These are phyloP conservation scores for Alternaria ventricosa DNA, from an alignment of 2,329 filamentous ascomycete species.

Conservation along the genomic window DNA sequence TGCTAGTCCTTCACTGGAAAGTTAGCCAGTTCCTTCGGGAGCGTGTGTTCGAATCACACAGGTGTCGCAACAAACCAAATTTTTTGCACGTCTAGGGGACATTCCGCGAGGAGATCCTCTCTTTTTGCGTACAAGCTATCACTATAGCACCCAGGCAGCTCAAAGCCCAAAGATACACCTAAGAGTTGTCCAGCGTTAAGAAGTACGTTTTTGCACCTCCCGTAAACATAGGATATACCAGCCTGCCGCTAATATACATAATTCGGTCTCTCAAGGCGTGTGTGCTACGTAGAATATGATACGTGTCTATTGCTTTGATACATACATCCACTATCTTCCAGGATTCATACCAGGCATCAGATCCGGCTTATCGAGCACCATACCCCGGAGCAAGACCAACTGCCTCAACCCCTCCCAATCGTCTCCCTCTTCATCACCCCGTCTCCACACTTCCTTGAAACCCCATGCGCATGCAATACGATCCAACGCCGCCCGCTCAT, in stretches of 20 bases:
- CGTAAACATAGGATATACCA: too few relatives aligned
- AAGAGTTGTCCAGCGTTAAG: too few relatives aligned
- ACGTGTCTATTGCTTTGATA: background rate
- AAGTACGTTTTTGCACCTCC: too few relatives aligned
- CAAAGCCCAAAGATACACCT: too few relatives aligned
- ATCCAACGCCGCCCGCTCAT: constrained; percentile 87
- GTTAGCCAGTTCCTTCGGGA: constrained; percentile 38
- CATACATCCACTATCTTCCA: constrained; percentile 1
- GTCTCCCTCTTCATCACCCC: constrained; percentile 87
- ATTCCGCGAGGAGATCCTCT: background rate
- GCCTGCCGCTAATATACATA: background rate
- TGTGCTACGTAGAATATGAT: background rate
- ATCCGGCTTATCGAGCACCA: constrained; percentile 88
- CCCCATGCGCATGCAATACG: constrained; percentile 88
- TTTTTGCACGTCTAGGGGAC: background rate
- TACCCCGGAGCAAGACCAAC: constrained; percentile 80
- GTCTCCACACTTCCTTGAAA: constrained; percentile 78
- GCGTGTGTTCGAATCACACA: constrained; percentile 39
- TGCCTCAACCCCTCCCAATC: constrained; percentile 89
- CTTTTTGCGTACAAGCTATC: background rate
- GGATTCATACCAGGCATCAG: constrained; percentile 89
- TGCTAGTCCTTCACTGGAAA: constrained; percentile 25
- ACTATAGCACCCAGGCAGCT: too few relatives aligned
- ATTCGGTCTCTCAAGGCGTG: background rate
- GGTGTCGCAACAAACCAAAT: constrained; percentile 24